These are phyloP conservation scores for Mortierella sp. DNA, from an alignment of 371 early-diverging fungal genomes.

Conservation along the genomic window DNA sequence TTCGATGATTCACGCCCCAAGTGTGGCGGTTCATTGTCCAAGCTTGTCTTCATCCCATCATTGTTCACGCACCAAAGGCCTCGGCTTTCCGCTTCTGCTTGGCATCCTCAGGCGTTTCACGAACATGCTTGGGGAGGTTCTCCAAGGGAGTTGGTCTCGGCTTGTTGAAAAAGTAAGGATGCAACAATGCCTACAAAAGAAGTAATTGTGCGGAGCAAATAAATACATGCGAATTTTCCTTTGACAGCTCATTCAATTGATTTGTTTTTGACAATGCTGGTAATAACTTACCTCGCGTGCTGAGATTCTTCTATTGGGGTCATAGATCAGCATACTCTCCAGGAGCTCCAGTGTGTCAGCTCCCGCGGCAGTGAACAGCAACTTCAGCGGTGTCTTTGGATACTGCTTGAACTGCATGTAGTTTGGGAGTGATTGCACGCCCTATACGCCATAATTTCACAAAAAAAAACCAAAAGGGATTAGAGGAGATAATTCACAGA, in stretches of 20 bases:
- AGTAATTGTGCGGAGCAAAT: not conserved
- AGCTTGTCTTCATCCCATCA: not conserved
- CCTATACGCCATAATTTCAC: constrained; percentile 55
- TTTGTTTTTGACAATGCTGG: not conserved
- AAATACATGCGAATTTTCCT: not conserved
- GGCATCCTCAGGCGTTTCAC: constrained; percentile 47
- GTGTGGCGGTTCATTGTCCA: not conserved
- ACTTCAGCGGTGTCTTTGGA: constrained; percentile 83
- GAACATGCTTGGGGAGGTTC: constrained; percentile 79
- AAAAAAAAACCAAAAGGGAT: not conserved
- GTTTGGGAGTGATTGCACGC: constrained; percentile 82
- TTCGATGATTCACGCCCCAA: not conserved
- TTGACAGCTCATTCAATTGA: too few relatives aligned
- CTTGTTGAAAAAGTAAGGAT: constrained; percentile 91
- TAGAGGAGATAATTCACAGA: not conserved
- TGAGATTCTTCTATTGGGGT: constrained; percentile 93
- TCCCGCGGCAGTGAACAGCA: constrained; percentile 94
- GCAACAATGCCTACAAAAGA: constrained; percentile 78
- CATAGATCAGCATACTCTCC: constrained; percentile 92
- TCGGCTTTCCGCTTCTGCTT: constrained; percentile 49
- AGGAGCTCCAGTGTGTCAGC: constrained; percentile 94
- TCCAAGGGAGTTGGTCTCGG: constrained; percentile 92
- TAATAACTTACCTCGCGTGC: constrained; percentile 75
- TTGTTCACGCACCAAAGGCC: constrained; percentile 49
- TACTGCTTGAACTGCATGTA: constrained; percentile 74